Evolutionary conservation across 176 grass and related monocot species (phyloP).

Genomic region (Carex parvula): DNA sequence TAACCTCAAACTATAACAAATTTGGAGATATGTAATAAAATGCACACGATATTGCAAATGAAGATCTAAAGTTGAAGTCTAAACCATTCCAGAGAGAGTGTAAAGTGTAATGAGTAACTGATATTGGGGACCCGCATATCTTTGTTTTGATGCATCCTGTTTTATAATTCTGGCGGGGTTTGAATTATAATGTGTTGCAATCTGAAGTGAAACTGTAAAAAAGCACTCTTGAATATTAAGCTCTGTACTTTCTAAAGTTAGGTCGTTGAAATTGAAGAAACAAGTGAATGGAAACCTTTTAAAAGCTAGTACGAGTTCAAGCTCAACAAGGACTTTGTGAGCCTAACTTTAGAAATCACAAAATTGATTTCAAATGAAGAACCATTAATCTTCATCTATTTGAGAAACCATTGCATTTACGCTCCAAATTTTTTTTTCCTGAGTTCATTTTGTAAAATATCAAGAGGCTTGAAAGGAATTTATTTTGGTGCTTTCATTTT

Average conservation of each 20-base stretch:
- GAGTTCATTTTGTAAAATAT: not conserved
- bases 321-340: not conserved
- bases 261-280: not conserved
- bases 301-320: not conserved
- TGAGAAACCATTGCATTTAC: not conserved
- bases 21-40: not conserved
- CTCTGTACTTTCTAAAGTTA: not conserved
- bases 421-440: not conserved
- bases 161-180: slow-evolving; percentile 1
- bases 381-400: not conserved
- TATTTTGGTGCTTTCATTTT: not conserved
- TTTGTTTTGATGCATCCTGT: not conserved
- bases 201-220: slow-evolving; percentile 11
- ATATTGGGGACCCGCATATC: not conserved
- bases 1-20: not conserved
- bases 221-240: not conserved
- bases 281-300: not conserved
- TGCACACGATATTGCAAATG: not conserved
- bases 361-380: not conserved
- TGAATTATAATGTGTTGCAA: not conserved
- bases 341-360: not conserved
- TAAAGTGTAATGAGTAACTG: not conserved
- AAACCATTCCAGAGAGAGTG: not conserved
- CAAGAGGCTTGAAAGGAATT: not conserved
- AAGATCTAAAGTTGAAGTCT: not conserved